Evolutionary conservation across 371 early-diverging fungal species (phyloP).

Genomic region (Zychaea mexicana): DNA sequence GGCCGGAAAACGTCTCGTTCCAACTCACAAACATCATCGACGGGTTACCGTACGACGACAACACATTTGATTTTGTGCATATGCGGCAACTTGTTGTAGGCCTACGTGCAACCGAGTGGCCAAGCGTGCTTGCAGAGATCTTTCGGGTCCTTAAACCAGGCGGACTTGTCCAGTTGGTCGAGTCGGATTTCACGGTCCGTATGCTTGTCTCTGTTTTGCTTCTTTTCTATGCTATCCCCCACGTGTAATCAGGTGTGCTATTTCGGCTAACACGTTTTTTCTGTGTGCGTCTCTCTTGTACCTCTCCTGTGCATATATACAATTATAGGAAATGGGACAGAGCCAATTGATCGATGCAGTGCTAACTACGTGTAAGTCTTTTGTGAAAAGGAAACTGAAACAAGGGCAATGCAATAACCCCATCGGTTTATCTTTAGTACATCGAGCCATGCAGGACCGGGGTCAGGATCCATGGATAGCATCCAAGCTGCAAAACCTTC

Average conservation of each 20-base stretch:
- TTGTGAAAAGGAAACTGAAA: no score
- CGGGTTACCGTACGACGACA: slow-evolving; percentile 44
- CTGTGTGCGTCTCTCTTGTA: not conserved
- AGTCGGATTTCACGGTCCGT: slow-evolving; percentile 44
- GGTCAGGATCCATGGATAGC: slow-evolving; percentile 41
- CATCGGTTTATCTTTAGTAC: slow-evolving; percentile 21
- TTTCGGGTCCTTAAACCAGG: slow-evolving; percentile 50
- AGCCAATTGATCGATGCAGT: slow-evolving; percentile 17
- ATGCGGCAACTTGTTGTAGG: slow-evolving; percentile 45
- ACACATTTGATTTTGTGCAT: slow-evolving; percentile 52
- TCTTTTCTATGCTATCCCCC: not conserved
- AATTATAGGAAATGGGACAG: slow-evolving; percentile 14
- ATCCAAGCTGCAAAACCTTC: slow-evolving; percentile 24
- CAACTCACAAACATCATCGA: slow-evolving; percentile 34
- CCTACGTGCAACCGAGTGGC: slow-evolving; percentile 37
- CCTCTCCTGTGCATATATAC: not conserved
- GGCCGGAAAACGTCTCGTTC: slow-evolving; percentile 50
- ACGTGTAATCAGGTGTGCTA: not conserved
- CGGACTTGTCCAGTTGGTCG: slow-evolving; percentile 44
- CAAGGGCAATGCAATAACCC: not conserved
- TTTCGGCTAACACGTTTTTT: slow-evolving; percentile 1
- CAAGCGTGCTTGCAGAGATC: slow-evolving; percentile 32
- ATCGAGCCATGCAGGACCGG: slow-evolving; percentile 27
- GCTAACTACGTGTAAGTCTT: slow-evolving; percentile 17
- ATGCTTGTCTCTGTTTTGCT: not conserved